phyloP scores from a whole-genome alignment of 345 rosid genomes.

The Kernera saxatilis region DNA sequence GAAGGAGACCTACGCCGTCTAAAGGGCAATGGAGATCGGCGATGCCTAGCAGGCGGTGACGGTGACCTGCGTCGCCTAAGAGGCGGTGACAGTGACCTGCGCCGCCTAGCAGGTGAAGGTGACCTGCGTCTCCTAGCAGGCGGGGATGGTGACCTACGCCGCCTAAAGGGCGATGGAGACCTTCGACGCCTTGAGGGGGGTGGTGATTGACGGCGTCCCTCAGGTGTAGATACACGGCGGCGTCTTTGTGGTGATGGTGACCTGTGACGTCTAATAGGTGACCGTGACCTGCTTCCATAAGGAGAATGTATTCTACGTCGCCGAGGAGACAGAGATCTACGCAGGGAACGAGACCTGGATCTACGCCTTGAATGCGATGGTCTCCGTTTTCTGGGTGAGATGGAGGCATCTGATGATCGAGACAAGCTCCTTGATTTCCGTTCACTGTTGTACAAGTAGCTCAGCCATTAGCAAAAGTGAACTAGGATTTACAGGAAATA shows the following conservation, averaged over 20 bases:
- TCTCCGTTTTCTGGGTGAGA: slow-evolving; percentile 54
- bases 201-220: slow-evolving; percentile 36
- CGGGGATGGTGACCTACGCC: slow-evolving; percentile 35
- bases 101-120: slow-evolving; percentile 8
- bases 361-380: slow-evolving; percentile 41
- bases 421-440: slow-evolving; percentile 68
- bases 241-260: slow-evolving; percentile 39
- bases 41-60: slow-evolving; percentile 30
- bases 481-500: neutral
- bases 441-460: slow-evolving; percentile 29
- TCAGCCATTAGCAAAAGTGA: slow-evolving; percentile 7
- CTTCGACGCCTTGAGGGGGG: slow-evolving; percentile 35
- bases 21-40: slow-evolving; percentile 32
- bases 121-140: slow-evolving; percentile 32
- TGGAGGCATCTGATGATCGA: slow-evolving; percentile 48
- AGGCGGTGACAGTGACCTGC: slow-evolving; percentile 36
- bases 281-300: slow-evolving; percentile 29
- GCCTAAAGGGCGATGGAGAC: slow-evolving; percentile 37
- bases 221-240: slow-evolving; percentile 42
- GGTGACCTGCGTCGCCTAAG: slow-evolving; percentile 39
- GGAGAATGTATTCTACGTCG: slow-evolving; percentile 38
- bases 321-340: slow-evolving; percentile 36
- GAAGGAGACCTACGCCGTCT: slow-evolving; percentile 24
- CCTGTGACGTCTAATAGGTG: slow-evolving; percentile 35
- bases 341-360: slow-evolving; percentile 46